A percentile compares a stretch with the other conserved stretches of the same genome.
Conservation (phyloP, 805 yeast species). For the Dipodascus albidus region DNA sequence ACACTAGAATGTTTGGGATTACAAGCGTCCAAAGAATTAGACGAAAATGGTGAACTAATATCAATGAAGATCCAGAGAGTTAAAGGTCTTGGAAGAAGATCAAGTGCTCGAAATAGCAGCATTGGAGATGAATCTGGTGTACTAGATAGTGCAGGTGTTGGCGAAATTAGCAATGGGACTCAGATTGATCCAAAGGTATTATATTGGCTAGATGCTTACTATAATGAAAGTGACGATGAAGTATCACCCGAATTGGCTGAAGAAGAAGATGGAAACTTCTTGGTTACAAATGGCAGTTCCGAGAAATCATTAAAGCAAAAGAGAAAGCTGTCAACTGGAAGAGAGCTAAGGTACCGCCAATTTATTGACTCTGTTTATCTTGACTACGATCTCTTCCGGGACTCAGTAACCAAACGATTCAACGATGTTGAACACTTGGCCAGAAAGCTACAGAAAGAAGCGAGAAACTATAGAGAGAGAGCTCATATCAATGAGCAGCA, state of each 20-base stretch:
- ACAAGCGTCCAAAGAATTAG: conserved; percentile 36
- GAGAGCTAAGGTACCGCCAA: not conserved
- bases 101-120: conserved; percentile 1
- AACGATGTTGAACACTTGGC: conserved; percentile 86
- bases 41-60: conserved; percentile 32
- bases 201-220: conserved; percentile 38
- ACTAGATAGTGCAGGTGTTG: conserved; percentile 1
- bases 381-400: conserved; percentile 29
- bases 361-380: conserved; percentile 23
- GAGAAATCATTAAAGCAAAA: not conserved
- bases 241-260: not conserved
- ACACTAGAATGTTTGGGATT: conserved; percentile 70
- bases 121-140: conserved; percentile 4
- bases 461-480: conserved; percentile 34
- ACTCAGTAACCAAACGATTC: conserved; percentile 59
- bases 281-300: not conserved
- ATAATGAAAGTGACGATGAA: conserved; percentile 17
- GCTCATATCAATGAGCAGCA: conserved; percentile 21
- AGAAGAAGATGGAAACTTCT: not conserved
- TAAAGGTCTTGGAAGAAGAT: conserved; percentile 39
- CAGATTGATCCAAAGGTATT: conserved; percentile 17
- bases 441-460: conserved; percentile 69
- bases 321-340: not conserved
- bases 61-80: conserved; percentile 44
- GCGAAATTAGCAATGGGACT: conserved; percentile 2